Evolutionary conservation across 1,284 basidiomycete genomes (phyloP), one percentile per base, ranked within the genome.

Genomic region (Melampsora larici-populina): DNA sequence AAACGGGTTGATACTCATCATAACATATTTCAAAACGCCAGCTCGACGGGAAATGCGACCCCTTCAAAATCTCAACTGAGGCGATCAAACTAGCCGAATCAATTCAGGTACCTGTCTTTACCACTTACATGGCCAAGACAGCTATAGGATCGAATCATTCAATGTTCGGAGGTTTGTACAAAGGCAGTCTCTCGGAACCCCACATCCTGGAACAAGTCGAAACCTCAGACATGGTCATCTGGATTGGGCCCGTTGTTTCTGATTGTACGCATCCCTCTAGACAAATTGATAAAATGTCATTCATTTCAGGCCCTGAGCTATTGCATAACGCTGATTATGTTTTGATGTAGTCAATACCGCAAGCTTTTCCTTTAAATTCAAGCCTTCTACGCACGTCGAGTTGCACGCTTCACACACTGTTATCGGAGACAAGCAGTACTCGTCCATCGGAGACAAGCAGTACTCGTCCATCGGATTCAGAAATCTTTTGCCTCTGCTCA

Each of bases 41-140:
- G 55, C 55, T 60, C n/a, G 21, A 40, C 33, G 13, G 58, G 9
- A 8, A 17, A 51, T 43, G 40, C 31, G 13, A 49, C 21, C 58
- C 29, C 79, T 78, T 29, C 79, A 79, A 78, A 31, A 48, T 8
- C 58, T 17, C 66, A 21, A 36, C 58, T 36, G 60, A 43, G 66
- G 29, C 64, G 8, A 7, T 21, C 33, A 66, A 29, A 65, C 26
- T 68, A 78, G 15, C 77, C 17, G 55, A 60, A 60, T 24, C 55
- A 6, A 60, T 60, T 15, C 55, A 60, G 55, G 80, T 82, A 40
- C 79, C 81, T 18, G 80, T 82, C 15, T 81, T 81, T 33, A 79
- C 89, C 18, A 88, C 93, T 0, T 94, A 93, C 0, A 95, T 96
- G 94, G 94, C 93, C 60, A 96, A 96, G 84, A 89, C 90, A 0